phyloP scores from a whole-genome alignment of 371 early-diverging fungal species.

The Phascolomyces articulosus region DNA sequence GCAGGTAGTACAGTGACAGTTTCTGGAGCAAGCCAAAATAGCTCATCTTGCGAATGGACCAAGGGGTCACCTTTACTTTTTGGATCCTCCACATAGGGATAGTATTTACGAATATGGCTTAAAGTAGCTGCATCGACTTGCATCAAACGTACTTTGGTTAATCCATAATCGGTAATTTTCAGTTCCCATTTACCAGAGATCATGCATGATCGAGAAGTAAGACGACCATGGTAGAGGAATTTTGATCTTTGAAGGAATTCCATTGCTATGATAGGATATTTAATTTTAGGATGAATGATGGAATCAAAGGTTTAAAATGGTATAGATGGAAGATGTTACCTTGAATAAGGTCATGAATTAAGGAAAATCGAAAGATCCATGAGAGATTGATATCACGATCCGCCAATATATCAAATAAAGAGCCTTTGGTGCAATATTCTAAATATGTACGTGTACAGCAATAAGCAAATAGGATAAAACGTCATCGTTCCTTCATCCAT shows the following conservation, averaged over 20 bases:
- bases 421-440: conserved; percentile 54
- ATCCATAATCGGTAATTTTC: conserved; percentile 55
- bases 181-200: conserved; percentile 56
- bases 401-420: conserved; percentile 42
- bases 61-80: neutral
- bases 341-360: conserved; percentile 52
- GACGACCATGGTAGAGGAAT: conserved; percentile 44
- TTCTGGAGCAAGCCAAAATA: conserved; percentile 54
- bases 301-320: neutral
- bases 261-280: conserved; percentile 31
- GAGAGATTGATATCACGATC: conserved; percentile 49
- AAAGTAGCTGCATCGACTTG: conserved; percentile 25
- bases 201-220: conserved; percentile 50
- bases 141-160: conserved; percentile 28
- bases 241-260: conserved; percentile 55
- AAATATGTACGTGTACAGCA: too few species aligned
- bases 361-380: conserved; percentile 56
- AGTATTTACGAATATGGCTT: conserved; percentile 13
- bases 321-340: conserved; percentile 10
- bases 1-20: conserved; percentile 27
- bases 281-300: too few species aligned
- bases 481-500: too few species aligned
- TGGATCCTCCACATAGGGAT: conserved; percentile 1
- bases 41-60: conserved; percentile 9
- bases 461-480: too few species aligned